A percentile compares a stretch with the other conserved stretches of the same genome.
These are phyloP conservation scores for Cyberlindnera xylosilytica DNA, from an alignment of 805 yeast genomes.

Conservation along the genomic window DNA sequence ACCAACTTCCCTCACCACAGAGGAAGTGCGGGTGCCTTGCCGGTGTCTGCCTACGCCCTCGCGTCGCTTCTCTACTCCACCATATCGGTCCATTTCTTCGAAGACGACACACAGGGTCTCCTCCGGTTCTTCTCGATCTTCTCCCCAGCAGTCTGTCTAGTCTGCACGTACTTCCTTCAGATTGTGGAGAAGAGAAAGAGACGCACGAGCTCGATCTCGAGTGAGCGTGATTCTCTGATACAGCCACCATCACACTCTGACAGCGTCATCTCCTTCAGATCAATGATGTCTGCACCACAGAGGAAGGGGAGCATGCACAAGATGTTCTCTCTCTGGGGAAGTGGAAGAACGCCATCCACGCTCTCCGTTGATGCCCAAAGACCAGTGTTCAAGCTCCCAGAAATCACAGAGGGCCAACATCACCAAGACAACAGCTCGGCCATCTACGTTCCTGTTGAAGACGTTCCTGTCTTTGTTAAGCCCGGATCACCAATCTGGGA, in stretches of 20 bases:
- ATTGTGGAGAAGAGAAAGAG: slow-evolving; percentile 21
- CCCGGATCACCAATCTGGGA: slow-evolving; percentile 28
- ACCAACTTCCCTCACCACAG: slow-evolving; percentile 68
- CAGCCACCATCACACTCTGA: slow-evolving; percentile 9
- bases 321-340: slow-evolving; percentile 28
- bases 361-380: slow-evolving; percentile 14
- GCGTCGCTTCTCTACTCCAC: slow-evolving; percentile 65
- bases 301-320: slow-evolving; percentile 20
- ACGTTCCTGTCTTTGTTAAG: slow-evolving; percentile 28
- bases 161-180: slow-evolving; percentile 31
- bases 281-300: slow-evolving; percentile 11
- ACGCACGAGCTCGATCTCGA: slow-evolving; percentile 5
- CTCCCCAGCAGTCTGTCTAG: slow-evolving; percentile 37
- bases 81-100: slow-evolving; percentile 50
- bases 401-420: slow-evolving; percentile 4
- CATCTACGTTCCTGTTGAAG: slow-evolving; percentile 29
- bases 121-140: slow-evolving; percentile 51
- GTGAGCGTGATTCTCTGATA: slow-evolving; percentile 11
- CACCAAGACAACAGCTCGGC: slow-evolving; percentile 18
- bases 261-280: slow-evolving; percentile 11
- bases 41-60: slow-evolving; percentile 49
- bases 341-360: slow-evolving; percentile 26
- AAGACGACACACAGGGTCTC: slow-evolving; percentile 51
- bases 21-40: slow-evolving; percentile 36
- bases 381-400: slow-evolving; percentile 12